These are phyloP conservation scores for Esteya vermicola DNA, from an alignment of 2,329 filamentous ascomycete species.

Conservation along the genomic window DNA sequence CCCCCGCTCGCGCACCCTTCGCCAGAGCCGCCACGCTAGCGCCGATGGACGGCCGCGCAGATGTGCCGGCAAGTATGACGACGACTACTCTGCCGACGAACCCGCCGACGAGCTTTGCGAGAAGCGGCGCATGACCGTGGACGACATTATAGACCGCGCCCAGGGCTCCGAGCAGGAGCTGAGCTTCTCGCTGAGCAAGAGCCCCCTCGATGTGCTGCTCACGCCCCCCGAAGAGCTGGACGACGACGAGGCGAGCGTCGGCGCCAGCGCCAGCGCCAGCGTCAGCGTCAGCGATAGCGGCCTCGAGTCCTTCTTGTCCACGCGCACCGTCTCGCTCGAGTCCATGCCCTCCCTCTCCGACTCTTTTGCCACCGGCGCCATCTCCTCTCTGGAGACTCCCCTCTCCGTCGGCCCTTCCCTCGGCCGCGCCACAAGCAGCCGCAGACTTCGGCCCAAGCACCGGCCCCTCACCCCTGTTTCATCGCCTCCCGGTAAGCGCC, in stretches of 20 bases:
- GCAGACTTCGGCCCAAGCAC: slow-evolving; percentile 19
- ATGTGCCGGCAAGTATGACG: neutral
- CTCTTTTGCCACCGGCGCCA: slow-evolving; percentile 34
- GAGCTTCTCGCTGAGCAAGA: slow-evolving; percentile 36
- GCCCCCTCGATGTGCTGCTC: slow-evolving; percentile 44
- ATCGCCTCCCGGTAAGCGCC: slow-evolving; percentile 36
- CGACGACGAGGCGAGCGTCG: slow-evolving; percentile 32
- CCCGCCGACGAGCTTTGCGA: slow-evolving; percentile 7
- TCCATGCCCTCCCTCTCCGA: slow-evolving; percentile 46
- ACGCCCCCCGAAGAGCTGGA: slow-evolving; percentile 44
- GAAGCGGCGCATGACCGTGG: slow-evolving; percentile 36
- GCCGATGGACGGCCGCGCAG: neutral
- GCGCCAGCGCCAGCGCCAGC: slow-evolving; percentile 15
- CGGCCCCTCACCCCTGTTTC: slow-evolving; percentile 40
- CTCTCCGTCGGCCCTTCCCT: slow-evolving; percentile 18
- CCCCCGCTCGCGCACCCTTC: slow-evolving; percentile 18
- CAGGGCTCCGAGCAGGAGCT: slow-evolving; percentile 44
- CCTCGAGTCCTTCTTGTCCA: slow-evolving; percentile 34
- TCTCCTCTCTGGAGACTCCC: slow-evolving; percentile 36
- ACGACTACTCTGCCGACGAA: neutral
- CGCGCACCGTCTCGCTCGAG: slow-evolving; percentile 42
- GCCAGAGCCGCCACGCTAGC: neutral
- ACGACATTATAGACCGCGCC: slow-evolving; percentile 39
- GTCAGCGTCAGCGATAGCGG: slow-evolving; percentile 34
- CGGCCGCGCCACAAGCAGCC: slow-evolving; percentile 16